phyloP scores from a whole-genome alignment of 306 rosid genomes.

The Vachellia collinsii region DNA sequence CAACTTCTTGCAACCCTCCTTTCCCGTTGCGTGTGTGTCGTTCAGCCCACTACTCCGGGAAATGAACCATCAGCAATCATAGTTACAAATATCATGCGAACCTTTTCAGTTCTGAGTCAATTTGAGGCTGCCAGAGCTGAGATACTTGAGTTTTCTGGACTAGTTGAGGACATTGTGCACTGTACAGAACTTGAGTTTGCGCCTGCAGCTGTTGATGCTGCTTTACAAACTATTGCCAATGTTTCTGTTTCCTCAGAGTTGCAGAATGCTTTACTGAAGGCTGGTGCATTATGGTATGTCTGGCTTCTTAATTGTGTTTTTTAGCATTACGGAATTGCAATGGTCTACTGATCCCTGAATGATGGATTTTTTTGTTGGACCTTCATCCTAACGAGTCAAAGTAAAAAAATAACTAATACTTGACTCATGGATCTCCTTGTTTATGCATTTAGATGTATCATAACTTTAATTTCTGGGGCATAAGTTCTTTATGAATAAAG shows the following conservation, averaged over 20 bases:
- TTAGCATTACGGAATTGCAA: neutral
- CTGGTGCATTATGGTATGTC: slow-evolving; percentile 93
- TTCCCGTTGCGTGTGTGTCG: slow-evolving; percentile 95
- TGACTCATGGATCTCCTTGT: neutral
- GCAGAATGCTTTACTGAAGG: slow-evolving; percentile 84
- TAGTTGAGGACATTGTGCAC: slow-evolving; percentile 88
- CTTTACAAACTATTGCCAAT: slow-evolving; percentile 85
- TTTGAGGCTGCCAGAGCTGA: slow-evolving; percentile 91
- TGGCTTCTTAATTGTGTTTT: slow-evolving; percentile 23
- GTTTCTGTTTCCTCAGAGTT: slow-evolving; percentile 88
- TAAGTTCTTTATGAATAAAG: neutral
- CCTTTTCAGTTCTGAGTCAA: slow-evolving; percentile 86
- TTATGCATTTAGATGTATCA: slow-evolving; percentile 3
- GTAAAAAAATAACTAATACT: neutral
- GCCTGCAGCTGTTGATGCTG: slow-evolving; percentile 86
- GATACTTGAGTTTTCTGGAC: slow-evolving; percentile 84
- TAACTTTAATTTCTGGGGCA: slow-evolving; percentile 1
- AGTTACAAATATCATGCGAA: slow-evolving; percentile 87
- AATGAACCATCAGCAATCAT: slow-evolving; percentile 89
- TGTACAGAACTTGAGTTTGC: slow-evolving; percentile 95
- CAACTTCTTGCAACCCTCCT: slow-evolving; percentile 95
- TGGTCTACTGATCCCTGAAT: slow-evolving; percentile 13
- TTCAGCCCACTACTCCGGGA: slow-evolving; percentile 92
- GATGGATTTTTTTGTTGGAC: slow-evolving; percentile 18
- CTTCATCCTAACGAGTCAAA: neutral